Evolutionary conservation across 768 basidiomycete genomes (phyloP).

Genomic region (Pleurotus citrinopileatus): DNA sequence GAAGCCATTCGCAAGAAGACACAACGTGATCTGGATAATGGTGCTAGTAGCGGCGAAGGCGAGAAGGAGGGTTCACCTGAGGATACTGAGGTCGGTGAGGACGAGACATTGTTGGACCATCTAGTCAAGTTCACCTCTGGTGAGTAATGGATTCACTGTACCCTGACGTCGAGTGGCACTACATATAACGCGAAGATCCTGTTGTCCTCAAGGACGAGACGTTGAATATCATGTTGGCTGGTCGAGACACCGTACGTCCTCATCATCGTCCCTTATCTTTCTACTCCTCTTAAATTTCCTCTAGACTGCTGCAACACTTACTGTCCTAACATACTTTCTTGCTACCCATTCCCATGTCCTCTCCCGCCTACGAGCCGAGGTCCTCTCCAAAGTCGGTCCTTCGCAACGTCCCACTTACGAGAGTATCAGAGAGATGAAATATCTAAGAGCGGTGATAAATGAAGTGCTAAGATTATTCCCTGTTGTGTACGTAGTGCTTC

Average conservation of each 20-base stretch:
- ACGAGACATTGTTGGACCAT: conserved; percentile 53
- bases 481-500: conserved; percentile 34
- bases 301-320: conserved; percentile 38
- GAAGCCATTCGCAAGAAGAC: conserved; percentile 46
- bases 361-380: conserved; percentile 51
- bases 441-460: conserved; percentile 4
- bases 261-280: neutral
- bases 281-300: neutral
- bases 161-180: neutral
- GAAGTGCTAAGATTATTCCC: conserved; percentile 22
- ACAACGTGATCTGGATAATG: conserved; percentile 13
- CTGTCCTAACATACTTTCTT: conserved; percentile 42
- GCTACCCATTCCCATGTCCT: conserved; percentile 49
- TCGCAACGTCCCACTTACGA: conserved; percentile 45
- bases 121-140: conserved; percentile 48
- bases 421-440: conserved; percentile 8
- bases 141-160: conserved; percentile 16
- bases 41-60: conserved; percentile 12
- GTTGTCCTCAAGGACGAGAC: conserved; percentile 36
- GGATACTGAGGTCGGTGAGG: conserved; percentile 31
- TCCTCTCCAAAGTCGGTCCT: conserved; percentile 48
- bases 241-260: conserved; percentile 32
- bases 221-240: conserved; percentile 44
- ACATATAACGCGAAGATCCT: conserved; percentile 26
- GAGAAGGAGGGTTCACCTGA: conserved; percentile 18